These are phyloP conservation scores for Sugiyamaella marilandica DNA, from an alignment of 805 yeast species.

Conservation along the genomic window DNA sequence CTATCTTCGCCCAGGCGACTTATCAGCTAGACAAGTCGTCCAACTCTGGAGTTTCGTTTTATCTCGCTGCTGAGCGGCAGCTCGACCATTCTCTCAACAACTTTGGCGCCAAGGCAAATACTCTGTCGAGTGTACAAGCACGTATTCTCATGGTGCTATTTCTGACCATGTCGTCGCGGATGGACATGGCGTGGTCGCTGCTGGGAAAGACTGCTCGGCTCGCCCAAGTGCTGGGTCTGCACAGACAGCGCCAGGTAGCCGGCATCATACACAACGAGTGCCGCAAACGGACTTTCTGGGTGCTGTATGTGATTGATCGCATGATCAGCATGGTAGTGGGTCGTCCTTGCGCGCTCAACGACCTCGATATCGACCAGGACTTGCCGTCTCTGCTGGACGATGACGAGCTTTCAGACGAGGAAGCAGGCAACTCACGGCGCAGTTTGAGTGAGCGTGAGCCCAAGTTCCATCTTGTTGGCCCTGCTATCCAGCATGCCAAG, in stretches of 20 bases:
- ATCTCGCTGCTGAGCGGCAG: constrained; percentile 9
- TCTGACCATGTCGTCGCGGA: constrained; percentile 3
- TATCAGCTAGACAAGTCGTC: constrained; percentile 2
- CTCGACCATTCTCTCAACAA: constrained; percentile 1
- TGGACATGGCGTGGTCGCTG: constrained; percentile 8
- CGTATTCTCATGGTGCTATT: constrained; percentile 7
- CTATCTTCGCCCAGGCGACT: constrained; percentile 6
- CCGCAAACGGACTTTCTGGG: constrained; percentile 10
- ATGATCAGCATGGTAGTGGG: constrained; percentile 8
- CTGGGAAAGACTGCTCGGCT: constrained; percentile 7
- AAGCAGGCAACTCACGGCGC: not conserved
- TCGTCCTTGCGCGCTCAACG: constrained; percentile 9
- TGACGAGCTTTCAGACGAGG: not conserved
- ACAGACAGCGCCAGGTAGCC: not conserved
- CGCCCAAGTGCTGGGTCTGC: constrained; percentile 7
- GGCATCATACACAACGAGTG: constrained; percentile 7
- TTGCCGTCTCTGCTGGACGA: constrained; percentile 3
- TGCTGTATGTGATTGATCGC: constrained; percentile 6
- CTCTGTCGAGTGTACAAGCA: constrained; percentile 7
- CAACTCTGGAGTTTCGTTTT: constrained; percentile 3
- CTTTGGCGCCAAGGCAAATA: constrained; percentile 3
- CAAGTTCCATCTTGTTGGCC: not conserved
- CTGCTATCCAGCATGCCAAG: constrained; percentile 7
- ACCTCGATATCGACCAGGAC: constrained; percentile 10
- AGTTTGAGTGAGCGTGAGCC: not conserved